A percentile compares a stretch with the other conserved stretches of the same genome.
Evolutionary conservation across 345 rosid species (phyloP).

Genomic region (Capsella bursapastoris): DNA sequence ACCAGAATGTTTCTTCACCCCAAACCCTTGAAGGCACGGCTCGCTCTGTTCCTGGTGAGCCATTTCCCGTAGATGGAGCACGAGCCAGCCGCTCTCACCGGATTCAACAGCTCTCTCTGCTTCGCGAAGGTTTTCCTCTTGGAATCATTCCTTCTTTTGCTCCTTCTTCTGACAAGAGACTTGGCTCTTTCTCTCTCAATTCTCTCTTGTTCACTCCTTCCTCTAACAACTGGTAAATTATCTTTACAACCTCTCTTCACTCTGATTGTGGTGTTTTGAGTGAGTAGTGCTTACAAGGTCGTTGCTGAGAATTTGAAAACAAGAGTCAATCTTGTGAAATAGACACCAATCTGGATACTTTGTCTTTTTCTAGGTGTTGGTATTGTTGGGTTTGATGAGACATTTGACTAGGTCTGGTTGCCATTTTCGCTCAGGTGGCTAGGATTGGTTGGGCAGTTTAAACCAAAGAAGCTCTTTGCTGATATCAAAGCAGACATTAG

Average conservation of each 20-base stretch:
- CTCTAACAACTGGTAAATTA: slow-evolving; percentile 57
- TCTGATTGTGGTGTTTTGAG: neutral
- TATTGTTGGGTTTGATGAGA: slow-evolving; percentile 25
- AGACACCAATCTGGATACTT: neutral
- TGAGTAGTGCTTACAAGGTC: neutral
- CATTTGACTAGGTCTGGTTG: neutral
- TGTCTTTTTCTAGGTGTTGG: slow-evolving; percentile 7
- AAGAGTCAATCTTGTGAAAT: neutral
- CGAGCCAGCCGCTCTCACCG: slow-evolving; percentile 76
- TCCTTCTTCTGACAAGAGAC: slow-evolving; percentile 55
- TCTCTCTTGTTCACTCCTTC: slow-evolving; percentile 66
- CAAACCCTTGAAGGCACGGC: slow-evolving; percentile 69
- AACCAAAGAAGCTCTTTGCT: slow-evolving; percentile 73
- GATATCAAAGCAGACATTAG: slow-evolving; percentile 60
- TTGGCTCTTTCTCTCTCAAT: slow-evolving; percentile 74
- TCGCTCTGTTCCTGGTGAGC: slow-evolving; percentile 73
- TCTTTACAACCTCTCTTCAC: neutral
- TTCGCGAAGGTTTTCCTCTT: slow-evolving; percentile 73
- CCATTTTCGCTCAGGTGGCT: slow-evolving; percentile 58
- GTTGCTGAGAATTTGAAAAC: neutral
- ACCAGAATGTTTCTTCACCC: slow-evolving; percentile 70
- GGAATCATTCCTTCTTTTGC: slow-evolving; percentile 76
- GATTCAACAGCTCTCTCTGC: slow-evolving; percentile 83
- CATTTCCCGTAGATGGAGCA: slow-evolving; percentile 69
- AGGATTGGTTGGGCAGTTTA: slow-evolving; percentile 75